These are phyloP conservation scores for Fusarium sororula DNA, from an alignment of 2,329 filamentous ascomycete species.

Conservation along the genomic window DNA sequence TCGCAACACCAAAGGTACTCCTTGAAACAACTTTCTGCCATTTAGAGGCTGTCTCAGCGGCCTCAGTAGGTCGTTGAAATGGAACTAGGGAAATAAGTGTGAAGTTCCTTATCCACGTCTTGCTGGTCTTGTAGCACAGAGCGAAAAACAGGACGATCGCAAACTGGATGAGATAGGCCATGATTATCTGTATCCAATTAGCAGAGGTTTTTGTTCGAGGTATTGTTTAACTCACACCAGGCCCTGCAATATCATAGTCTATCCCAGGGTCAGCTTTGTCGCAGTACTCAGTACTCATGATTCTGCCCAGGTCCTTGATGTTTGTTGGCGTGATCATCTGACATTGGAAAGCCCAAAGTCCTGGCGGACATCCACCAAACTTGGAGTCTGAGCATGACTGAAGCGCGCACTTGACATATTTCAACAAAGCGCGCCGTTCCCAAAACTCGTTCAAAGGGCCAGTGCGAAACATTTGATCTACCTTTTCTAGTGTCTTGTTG, in stretches of 20 bases:
- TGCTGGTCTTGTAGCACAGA: neutral
- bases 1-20: neutral
- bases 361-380: neutral
- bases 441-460: no score
- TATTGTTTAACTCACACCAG: constrained; percentile 1
- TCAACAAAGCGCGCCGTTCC: accelerated
- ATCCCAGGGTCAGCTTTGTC: neutral
- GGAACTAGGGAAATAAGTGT: accelerated
- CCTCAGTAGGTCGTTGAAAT: accelerated
- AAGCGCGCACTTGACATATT: neutral
- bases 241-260: constrained; percentile 23
- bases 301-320: neutral
- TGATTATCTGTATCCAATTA: neutral
- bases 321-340: accelerated
- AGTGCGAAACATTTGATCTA: no score
- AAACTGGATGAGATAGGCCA: neutral
- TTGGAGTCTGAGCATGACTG: neutral
- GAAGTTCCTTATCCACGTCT: neutral
- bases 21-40: accelerated
- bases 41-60: accelerated
- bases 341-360: neutral
- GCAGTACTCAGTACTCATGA: neutral
- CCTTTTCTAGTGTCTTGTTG: no score
- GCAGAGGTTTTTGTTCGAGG: no score
- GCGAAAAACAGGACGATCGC: neutral